These are phyloP conservation scores for Chalciporus sphaerocephalus DNA, from an alignment of 768 basidiomycete species.

Conservation along the genomic window DNA sequence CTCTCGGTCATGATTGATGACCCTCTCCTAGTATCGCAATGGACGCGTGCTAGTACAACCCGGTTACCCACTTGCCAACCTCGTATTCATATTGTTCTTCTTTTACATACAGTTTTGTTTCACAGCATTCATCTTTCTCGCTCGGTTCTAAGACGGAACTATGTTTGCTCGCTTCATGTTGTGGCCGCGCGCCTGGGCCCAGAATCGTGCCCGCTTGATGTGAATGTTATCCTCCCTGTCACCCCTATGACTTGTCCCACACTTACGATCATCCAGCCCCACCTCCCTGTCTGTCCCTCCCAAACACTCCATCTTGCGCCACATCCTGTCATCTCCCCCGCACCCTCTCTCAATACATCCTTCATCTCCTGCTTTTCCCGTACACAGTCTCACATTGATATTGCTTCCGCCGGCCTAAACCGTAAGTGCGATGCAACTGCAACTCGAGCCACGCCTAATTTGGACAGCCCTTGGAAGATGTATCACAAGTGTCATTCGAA, in stretches of 20 bases:
- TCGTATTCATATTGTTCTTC: constrained; percentile 22
- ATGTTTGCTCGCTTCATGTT: constrained; percentile 25
- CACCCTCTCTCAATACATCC: neutral
- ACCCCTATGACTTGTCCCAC: constrained; percentile 18
- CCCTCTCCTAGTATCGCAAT: constrained; percentile 25
- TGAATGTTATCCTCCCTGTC: constrained; percentile 15
- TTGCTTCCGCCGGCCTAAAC: constrained; percentile 11
- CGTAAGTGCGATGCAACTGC: constrained; percentile 7
- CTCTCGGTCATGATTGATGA: constrained; percentile 29
- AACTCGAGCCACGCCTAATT: constrained; percentile 5
- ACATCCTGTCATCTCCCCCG: constrained; percentile 3
- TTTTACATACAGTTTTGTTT: constrained; percentile 29
- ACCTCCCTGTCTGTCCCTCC: constrained; percentile 21
- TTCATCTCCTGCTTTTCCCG: neutral
- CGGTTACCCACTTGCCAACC: constrained; percentile 23
- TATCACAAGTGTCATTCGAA: constrained; percentile 5
- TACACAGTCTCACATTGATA: constrained; percentile 7
- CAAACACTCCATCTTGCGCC: constrained; percentile 6
- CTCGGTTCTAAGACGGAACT: constrained; percentile 32
- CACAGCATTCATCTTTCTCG: constrained; percentile 15
- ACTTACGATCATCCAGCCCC: constrained; percentile 17
- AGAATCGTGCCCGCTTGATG: constrained; percentile 18
- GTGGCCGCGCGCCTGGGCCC: constrained; percentile 6
- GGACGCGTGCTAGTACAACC: constrained; percentile 14
- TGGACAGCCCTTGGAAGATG: constrained; percentile 7